These are phyloP conservation scores for Candida broadrunensis DNA, from an alignment of 805 yeast genomes.

Conservation along the genomic window DNA sequence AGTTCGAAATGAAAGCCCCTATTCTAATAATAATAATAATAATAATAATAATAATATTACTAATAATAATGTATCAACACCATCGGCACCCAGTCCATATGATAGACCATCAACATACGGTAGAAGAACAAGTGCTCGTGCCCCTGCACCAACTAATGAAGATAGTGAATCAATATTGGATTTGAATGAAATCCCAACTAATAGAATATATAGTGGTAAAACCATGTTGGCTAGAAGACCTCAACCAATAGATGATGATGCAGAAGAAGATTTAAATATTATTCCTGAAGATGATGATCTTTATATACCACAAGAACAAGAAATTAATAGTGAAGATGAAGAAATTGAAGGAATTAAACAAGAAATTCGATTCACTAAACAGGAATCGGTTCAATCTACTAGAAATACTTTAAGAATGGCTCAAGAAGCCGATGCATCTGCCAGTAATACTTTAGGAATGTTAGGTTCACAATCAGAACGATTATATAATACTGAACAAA, in stretches of 20 bases:
- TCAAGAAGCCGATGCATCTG: constrained; percentile 45
- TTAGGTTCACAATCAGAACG: constrained; percentile 92
- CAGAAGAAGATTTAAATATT: constrained; percentile 30
- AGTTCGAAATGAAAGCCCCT: background rate
- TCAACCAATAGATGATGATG: constrained; percentile 12
- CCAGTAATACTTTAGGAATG: constrained; percentile 77
- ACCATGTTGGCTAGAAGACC: constrained; percentile 17
- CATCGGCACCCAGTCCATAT: background rate
- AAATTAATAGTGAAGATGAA: constrained; percentile 66
- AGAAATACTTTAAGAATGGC: constrained; percentile 69
- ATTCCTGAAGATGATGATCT: constrained; percentile 17
- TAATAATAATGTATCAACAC: background rate
- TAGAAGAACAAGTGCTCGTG: background rate
- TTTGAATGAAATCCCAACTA: constrained; percentile 36
- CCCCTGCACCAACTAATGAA: background rate
- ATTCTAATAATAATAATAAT: constrained; percentile 10
- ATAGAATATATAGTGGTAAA: constrained; percentile 18
- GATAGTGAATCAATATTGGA: constrained; percentile 35
- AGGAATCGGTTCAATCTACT: constrained; percentile 81
- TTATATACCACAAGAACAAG: constrained; percentile 33
- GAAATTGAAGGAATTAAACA: constrained; percentile 85
- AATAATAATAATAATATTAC: background rate
- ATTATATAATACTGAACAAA: constrained; percentile 74
- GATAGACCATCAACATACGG: constrained; percentile 2
- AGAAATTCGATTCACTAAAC: constrained; percentile 79